Percentiles rank a stretch among this genome's conserved stretches.
These are phyloP conservation scores for Cryptococcus sp. DNA, from an alignment of 1,284 basidiomycete genomes.

Conservation along the genomic window DNA sequence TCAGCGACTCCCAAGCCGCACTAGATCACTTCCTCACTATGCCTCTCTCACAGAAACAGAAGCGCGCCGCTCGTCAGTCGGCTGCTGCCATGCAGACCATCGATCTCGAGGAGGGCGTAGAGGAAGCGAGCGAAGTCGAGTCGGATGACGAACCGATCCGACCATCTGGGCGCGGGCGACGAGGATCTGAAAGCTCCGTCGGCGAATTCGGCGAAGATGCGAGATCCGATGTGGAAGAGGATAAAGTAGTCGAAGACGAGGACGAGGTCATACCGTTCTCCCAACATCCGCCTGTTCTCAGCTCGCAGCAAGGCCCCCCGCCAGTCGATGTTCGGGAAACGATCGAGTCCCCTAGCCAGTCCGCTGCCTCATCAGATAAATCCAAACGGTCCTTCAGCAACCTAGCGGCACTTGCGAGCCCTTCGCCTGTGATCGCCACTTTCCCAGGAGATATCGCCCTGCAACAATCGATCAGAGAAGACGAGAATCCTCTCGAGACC, in stretches of 20 bases:
- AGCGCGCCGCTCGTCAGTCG: conserved; percentile 28
- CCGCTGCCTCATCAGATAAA: conserved; percentile 1
- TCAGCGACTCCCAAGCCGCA: conserved; percentile 24
- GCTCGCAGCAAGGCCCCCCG: not conserved
- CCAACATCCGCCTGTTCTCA: conserved; percentile 11
- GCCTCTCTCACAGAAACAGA: conserved; percentile 32
- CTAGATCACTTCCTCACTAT: conserved; percentile 32
- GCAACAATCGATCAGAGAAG: conserved; percentile 26
- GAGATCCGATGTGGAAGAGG: conserved; percentile 10
- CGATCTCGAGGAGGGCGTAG: conserved; percentile 19
- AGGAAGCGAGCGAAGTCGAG: conserved; percentile 21
- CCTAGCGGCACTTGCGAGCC: conserved; percentile 13
- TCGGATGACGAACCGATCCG: conserved; percentile 9
- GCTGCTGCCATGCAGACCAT: conserved; percentile 36
- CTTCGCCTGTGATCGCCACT: conserved; percentile 7
- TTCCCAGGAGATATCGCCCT: conserved; percentile 23
- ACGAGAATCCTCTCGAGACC: conserved; percentile 12
- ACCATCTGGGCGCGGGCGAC: conserved; percentile 1
- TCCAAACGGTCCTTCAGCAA: conserved; percentile 14
- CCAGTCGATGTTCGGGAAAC: not conserved
- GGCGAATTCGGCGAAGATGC: conserved; percentile 36
- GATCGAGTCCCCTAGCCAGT: not conserved
- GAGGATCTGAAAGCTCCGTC: conserved; percentile 38
- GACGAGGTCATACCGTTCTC: conserved; percentile 22
- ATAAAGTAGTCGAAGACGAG: conserved; percentile 14